A percentile compares a stretch with the other conserved stretches of the same genome.
Evolutionary conservation across 2,329 filamentous ascomycete genomes (phyloP).

Genomic region (Lecanicillium sp.): DNA sequence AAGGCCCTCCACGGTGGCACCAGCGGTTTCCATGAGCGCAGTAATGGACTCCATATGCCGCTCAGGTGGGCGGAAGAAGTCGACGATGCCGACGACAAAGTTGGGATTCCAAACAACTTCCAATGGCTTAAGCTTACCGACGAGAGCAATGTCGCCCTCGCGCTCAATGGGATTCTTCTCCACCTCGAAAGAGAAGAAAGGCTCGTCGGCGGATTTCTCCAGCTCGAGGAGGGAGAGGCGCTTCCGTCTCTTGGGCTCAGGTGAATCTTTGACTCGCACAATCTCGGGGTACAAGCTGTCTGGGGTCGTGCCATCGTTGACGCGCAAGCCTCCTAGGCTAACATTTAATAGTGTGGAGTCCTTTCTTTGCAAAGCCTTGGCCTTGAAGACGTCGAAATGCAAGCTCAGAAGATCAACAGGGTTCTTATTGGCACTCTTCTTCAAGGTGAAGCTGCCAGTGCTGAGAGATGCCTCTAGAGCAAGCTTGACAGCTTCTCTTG

Average conservation of each 20-base stretch:
- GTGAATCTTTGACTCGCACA: constrained; percentile 86
- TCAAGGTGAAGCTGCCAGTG: constrained; percentile 91
- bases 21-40: constrained; percentile 89
- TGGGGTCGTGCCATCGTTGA: constrained; percentile 92
- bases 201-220: constrained; percentile 49
- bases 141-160: constrained; percentile 83
- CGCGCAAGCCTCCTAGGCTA: constrained; percentile 82
- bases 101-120: constrained; percentile 97
- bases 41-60: constrained; percentile 97
- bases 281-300: constrained; percentile 91
- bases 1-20: constrained; percentile 89
- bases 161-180: constrained; percentile 94
- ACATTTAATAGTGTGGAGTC: constrained; percentile 86
- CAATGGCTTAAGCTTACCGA: constrained; percentile 85
- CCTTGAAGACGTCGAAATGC: constrained; percentile 90
- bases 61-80: constrained; percentile 94
- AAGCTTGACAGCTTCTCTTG: constrained; percentile 85
- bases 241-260: constrained; percentile 37
- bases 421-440: constrained; percentile 55
- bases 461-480: constrained; percentile 89
- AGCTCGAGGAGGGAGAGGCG: constrained; percentile 46
- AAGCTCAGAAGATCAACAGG: constrained; percentile 76
- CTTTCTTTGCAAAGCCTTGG: constrained; percentile 79
- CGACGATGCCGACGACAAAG: constrained; percentile 81
- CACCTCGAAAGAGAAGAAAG: constrained; percentile 86